These are phyloP conservation scores for Castanea mollissima DNA, from an alignment of 306 rosid genomes.

Conservation along the genomic window DNA sequence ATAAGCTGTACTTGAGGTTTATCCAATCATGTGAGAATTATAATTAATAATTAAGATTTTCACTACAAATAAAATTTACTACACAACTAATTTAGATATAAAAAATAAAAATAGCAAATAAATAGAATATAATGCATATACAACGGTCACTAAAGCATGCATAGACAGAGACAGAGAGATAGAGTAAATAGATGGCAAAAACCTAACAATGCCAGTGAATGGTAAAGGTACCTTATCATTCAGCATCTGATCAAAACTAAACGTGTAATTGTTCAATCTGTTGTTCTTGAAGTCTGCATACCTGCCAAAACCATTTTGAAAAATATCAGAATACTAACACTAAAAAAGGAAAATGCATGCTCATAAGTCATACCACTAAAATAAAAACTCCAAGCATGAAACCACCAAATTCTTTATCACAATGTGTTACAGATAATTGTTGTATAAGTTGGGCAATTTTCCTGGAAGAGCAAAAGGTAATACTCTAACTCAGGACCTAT, in stretches of 20 bases:
- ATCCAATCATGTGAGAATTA: no score
- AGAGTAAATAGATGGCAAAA: neutral
- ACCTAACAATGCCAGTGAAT: neutral
- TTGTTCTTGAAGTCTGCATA: conserved; percentile 96
- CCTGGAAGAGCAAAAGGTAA: neutral
- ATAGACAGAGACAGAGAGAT: no score
- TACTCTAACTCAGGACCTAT: neutral
- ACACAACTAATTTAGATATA: no score
- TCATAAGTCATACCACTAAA: neutral
- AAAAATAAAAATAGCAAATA: no score
- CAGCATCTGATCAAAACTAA: conserved; percentile 92
- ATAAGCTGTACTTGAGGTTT: no score
- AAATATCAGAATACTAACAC: conserved; percentile 2
- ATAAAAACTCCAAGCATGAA: neutral
- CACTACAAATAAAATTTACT: no score
- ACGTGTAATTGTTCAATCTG: conserved; percentile 80
- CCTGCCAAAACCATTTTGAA: conserved; percentile 45
- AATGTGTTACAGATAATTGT: neutral
- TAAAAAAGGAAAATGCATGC: neutral
- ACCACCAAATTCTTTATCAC: neutral
- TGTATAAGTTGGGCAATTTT: neutral
- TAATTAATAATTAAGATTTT: no score
- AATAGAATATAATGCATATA: no score
- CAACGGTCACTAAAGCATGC: neutral
- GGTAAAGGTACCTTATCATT: conserved; percentile 68